Base-by-base conservation (phyloP, 23 red algal species). In the Gracilaria caudata region DNA sequence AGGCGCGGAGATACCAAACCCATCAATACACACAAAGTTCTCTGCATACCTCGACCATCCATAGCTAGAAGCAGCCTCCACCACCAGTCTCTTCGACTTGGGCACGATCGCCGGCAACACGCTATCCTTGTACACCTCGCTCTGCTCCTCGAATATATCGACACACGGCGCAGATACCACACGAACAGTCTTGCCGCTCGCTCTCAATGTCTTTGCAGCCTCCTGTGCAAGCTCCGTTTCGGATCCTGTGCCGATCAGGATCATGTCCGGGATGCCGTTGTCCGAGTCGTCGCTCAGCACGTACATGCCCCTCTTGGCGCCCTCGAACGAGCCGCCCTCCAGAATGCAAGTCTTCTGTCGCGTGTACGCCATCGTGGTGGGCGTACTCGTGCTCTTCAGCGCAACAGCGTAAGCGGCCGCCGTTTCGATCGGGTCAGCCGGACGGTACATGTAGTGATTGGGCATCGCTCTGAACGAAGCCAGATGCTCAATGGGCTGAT, bases 401-500 rank as follows among this genome's bases (percentile, higher is more conserved):
- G 76, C 92, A 51, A 92, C 65, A 33, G 90, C 76, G 81, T 98
- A 98, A 23, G 80, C 92, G 0, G 96, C 96, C 24, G 96, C 96
- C 23, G 68, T 75, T 77, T 98, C 96, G 66, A 90, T 98, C 13
- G 93, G 82, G 53, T 98, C 96, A 23, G 87, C 81, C 20, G 96
- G 96, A 10, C 96, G 83, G 34, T 76, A 90, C 96, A 95, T 95
- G 72, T 93, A 86, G 56, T 92, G 68, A 53, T 98, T 98, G 54
- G 96, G 96, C 96, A 98, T 98, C 1, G 96, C 96, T 29, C 96
- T 64, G 86, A 95, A 94, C 19, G 85, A 88, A 24, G 96, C 92
- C 68, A 98, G 79, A 43, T 98, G 96, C 83, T 98, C 96, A 49
- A 98, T 92, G 19, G 96, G 92, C 92, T 98, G 96, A 86, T 98